Percentiles rank a stretch among this genome's conserved stretches.
These are phyloP conservation scores for Pistacia vera DNA, from an alignment of 345 rosid genomes.

Conservation along the genomic window DNA sequence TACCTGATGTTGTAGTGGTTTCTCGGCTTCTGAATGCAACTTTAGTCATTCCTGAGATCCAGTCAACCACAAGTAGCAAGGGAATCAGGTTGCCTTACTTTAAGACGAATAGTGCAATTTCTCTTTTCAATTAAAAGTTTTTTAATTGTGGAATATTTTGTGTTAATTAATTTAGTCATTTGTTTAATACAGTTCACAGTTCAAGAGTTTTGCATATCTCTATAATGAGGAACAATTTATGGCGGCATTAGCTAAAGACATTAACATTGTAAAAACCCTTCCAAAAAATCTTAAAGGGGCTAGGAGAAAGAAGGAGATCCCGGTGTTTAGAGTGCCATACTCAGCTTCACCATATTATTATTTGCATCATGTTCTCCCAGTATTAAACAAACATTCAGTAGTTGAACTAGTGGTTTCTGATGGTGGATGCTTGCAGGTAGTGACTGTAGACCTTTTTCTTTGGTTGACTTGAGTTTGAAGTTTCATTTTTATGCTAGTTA, in stretches of 20 bases:
- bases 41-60: conserved; percentile 91
- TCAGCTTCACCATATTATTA: conserved; percentile 85
- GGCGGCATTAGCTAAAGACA: conserved; percentile 71
- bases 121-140: background rate
- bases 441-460: background rate
- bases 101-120: background rate
- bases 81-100: conserved; percentile 73
- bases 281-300: conserved; percentile 90
- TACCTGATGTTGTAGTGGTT: conserved; percentile 80
- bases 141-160: background rate
- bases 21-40: conserved; percentile 93
- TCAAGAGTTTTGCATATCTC: conserved; percentile 97
- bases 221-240: conserved; percentile 89
- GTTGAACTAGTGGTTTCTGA: conserved; percentile 87
- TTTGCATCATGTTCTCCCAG: conserved; percentile 85
- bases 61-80: conserved; percentile 97
- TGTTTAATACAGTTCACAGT: conserved; percentile 69
- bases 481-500: conserved; percentile 8
- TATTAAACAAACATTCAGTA: conserved; percentile 80
- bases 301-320: conserved; percentile 84
- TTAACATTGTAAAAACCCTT: conserved; percentile 82
- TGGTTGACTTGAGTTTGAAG: conserved; percentile 12
- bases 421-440: conserved; percentile 96
- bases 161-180: background rate
- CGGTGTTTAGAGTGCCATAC: conserved; percentile 76